A percentile compares a stretch with the other conserved stretches of the same genome.
Conservation (phyloP, 1,139 yeast species). For the Taphrina wiesneri region DNA sequence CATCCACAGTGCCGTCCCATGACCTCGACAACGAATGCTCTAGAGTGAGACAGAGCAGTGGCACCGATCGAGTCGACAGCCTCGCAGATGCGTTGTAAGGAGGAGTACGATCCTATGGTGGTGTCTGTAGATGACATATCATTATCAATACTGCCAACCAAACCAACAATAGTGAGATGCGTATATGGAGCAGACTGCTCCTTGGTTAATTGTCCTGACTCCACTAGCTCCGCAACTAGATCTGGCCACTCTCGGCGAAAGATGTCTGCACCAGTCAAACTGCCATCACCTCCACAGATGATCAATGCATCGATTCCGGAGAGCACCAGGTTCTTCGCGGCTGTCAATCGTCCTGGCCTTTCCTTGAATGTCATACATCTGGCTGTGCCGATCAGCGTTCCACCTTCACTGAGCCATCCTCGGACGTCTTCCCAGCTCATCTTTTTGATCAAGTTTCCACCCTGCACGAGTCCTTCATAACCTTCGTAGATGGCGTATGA, state of each 20-base stretch:
- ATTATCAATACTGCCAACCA: slow-evolving; percentile 95
- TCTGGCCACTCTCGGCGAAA: slow-evolving; percentile 95
- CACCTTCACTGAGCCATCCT: slow-evolving; percentile 83
- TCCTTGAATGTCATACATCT: slow-evolving; percentile 83
- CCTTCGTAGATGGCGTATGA: slow-evolving; percentile 96
- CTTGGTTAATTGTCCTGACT: slow-evolving; percentile 55
- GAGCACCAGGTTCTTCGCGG: slow-evolving; percentile 78
- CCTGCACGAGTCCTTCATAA: slow-evolving; percentile 77
- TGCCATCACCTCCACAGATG: slow-evolving; percentile 99
- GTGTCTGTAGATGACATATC: slow-evolving; percentile 97
- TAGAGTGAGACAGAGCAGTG: slow-evolving; percentile 92
- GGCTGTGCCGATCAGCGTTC: slow-evolving; percentile 95
- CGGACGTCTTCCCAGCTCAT: slow-evolving; percentile 93
- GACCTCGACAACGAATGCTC: slow-evolving; percentile 96
- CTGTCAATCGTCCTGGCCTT: slow-evolving; percentile 75
- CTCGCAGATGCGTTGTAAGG: slow-evolving; percentile 88
- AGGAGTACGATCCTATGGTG: slow-evolving; percentile 93
- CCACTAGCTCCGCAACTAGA: slow-evolving; percentile 67
- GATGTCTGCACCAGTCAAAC: slow-evolving; percentile 93
- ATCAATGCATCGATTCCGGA: slow-evolving; percentile 93
- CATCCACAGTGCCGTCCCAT: slow-evolving; percentile 99
- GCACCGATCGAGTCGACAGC: slow-evolving; percentile 95
- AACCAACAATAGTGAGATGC: slow-evolving; percentile 84
- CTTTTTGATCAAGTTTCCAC: slow-evolving; percentile 74
- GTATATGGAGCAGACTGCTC: slow-evolving; percentile 62